Conservation (phyloP, 495 filamentous ascomycete species). For the Podospora bellae-mahoneyi region DNA sequence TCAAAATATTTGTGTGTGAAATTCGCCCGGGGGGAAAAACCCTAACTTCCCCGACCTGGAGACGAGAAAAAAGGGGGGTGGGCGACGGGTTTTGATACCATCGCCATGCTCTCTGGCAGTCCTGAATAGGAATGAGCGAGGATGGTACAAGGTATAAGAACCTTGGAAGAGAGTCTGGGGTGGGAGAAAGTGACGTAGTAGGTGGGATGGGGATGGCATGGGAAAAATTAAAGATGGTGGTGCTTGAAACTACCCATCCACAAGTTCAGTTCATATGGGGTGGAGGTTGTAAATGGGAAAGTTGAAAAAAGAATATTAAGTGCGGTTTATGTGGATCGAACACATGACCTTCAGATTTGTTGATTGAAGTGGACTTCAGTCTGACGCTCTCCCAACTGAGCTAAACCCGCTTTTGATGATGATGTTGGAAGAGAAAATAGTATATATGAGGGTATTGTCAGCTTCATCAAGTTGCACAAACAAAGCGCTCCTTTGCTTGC, state of each 20-base stretch:
- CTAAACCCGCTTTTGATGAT: conserved; percentile 2
- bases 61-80: background rate
- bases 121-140: background rate
- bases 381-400: conserved; percentile 15
- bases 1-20: too few species aligned
- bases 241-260: background rate
- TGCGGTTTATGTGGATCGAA: conserved; percentile 15
- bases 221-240: background rate
- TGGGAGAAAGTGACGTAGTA: background rate
- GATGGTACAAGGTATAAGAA: background rate
- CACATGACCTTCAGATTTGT: conserved; percentile 12
- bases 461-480: background rate
- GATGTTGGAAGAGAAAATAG: background rate
- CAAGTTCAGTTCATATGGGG: background rate
- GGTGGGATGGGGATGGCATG: background rate
- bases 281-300: background rate
- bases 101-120: background rate
- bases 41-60: background rate
- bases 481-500: background rate
- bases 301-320: conserved; percentile 5
- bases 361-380: conserved; percentile 13
- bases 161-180: background rate
- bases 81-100: background rate
- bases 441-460: background rate
- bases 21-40: background rate